These are phyloP conservation scores for Diplodia seriata DNA, from an alignment of 2,329 filamentous ascomycete species.

Conservation along the genomic window DNA sequence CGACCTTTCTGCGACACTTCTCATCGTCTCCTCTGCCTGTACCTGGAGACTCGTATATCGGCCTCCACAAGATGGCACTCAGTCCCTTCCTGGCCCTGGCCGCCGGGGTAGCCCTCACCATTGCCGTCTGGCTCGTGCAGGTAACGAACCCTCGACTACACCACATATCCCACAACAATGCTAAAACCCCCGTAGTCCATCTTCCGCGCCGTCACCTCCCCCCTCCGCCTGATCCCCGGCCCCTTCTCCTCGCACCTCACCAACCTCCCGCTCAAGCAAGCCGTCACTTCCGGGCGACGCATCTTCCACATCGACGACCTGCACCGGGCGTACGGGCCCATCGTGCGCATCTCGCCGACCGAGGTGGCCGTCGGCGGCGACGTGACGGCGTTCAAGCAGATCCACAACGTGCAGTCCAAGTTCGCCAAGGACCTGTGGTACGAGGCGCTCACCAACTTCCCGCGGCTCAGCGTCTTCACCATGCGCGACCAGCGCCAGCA, in stretches of 20 bases:
- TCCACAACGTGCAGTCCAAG: slow-evolving; percentile 42
- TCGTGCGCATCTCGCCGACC: slow-evolving; percentile 43
- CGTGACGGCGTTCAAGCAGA: slow-evolving; percentile 41
- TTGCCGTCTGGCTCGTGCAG: slow-evolving; percentile 10
- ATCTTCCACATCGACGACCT: slow-evolving; percentile 50
- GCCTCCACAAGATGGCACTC: neutral
- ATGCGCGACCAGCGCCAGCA: slow-evolving; percentile 49
- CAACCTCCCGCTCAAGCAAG: slow-evolving; percentile 47
- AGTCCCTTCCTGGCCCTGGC: neutral
- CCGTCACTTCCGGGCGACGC: slow-evolving; percentile 47
- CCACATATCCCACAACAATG: neutral
- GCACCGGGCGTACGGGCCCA: slow-evolving; percentile 44
- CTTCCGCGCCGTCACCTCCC: slow-evolving; percentile 40
- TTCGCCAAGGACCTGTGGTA: slow-evolving; percentile 35
- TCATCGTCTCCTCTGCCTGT: neutral
- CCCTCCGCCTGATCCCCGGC: slow-evolving; percentile 41
- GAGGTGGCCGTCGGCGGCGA: slow-evolving; percentile 43
- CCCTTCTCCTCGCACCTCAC: slow-evolving; percentile 46
- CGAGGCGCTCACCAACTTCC: slow-evolving; percentile 38
- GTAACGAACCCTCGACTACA: neutral
- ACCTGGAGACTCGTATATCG: neutral
- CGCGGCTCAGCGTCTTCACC: slow-evolving; percentile 46
- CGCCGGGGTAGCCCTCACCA: neutral
- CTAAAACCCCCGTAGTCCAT: slow-evolving; percentile 34
- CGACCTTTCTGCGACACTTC: neutral